Base-by-base conservation (phyloP, 108 stramenopile genomes). In the Aureococcus anophagefferens region DNA sequence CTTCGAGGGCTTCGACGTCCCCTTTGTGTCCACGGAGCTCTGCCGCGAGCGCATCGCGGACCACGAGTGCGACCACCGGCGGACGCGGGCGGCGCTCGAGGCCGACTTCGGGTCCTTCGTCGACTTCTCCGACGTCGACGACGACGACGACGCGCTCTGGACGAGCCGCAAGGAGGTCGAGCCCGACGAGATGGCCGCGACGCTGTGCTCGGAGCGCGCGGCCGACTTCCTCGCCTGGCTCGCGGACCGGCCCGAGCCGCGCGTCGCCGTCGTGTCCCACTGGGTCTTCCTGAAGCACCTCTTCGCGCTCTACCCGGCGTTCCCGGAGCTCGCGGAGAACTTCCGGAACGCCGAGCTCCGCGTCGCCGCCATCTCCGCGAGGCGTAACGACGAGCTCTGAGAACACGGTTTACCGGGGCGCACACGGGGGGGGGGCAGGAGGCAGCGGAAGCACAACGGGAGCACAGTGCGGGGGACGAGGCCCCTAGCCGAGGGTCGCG, bases 41-140 rank as follows among this genome's bases (percentile, higher is more conserved):
- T 76, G 85, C 44, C 78, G 89, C 46, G 89, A 91, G 74, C 81
- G 87, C 0, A 81, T 63, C 51, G 87, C 88, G 35, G 82, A 88
- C 64, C 89, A 88, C 65, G 77, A 69, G 29, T 87, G 85, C 71
- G 89, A 89, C 74, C 84, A 82, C 46, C 76, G 90, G 37, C 69
- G 88, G 34, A 65, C 68, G 18, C 82, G 82, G 17, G 32, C 81
- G 0, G 83, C 83, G 40, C 69, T 89, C 36, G 64, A 35, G 62
- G 34, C 36, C n/a, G 65, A 72, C 5, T 81, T 81, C 66, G 72
- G 76, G 18, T 35, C 35, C 37, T 75, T 78, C 68, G 51, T 59
- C 59, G 80, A 81, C 75, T 78, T 77, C 69, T 68, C 72, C 31
- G 74, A 75, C 35, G 33, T 81, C 29, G 40, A 33, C 31, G 44